Evolutionary conservation across 1,139 yeast genomes (phyloP).

Genomic region (Diutina sp.): DNA sequence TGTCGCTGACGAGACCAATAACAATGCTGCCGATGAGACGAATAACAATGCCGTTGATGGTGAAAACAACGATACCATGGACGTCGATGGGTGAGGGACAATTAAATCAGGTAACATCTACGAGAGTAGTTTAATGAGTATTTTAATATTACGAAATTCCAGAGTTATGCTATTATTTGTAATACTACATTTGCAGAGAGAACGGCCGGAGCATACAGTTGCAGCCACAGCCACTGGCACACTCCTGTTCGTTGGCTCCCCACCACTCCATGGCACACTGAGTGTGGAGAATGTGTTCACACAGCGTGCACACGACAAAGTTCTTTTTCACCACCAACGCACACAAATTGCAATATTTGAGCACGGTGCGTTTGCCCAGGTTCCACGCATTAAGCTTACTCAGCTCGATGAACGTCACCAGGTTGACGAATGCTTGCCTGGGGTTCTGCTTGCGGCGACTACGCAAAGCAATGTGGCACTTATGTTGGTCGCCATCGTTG

Average conservation of each 20-base stretch:
- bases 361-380: slow-evolving; percentile 12
- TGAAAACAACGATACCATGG: slow-evolving; percentile 7
- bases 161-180: too few relatives aligned
- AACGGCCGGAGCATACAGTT: slow-evolving; percentile 26
- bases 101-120: not conserved
- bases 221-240: slow-evolving; percentile 92
- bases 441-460: slow-evolving; percentile 7
- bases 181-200: not conserved
- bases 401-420: slow-evolving; percentile 14
- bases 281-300: slow-evolving; percentile 73
- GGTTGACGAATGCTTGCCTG: slow-evolving; percentile 10
- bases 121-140: too few relatives aligned
- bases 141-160: too few relatives aligned
- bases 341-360: slow-evolving; percentile 51
- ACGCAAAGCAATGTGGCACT: slow-evolving; percentile 31
- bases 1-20: not conserved
- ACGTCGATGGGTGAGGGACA: slow-evolving; percentile 6
- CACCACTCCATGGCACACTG: slow-evolving; percentile 81
- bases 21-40: slow-evolving; percentile 8
- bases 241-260: slow-evolving; percentile 33
- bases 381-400: slow-evolving; percentile 21
- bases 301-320: slow-evolving; percentile 54
- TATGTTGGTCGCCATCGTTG: slow-evolving; percentile 17
- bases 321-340: slow-evolving; percentile 45
- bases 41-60: too few relatives aligned